Base-by-base conservation (phyloP, 768 basidiomycete genomes). In the Nidularia pulvinata region DNA sequence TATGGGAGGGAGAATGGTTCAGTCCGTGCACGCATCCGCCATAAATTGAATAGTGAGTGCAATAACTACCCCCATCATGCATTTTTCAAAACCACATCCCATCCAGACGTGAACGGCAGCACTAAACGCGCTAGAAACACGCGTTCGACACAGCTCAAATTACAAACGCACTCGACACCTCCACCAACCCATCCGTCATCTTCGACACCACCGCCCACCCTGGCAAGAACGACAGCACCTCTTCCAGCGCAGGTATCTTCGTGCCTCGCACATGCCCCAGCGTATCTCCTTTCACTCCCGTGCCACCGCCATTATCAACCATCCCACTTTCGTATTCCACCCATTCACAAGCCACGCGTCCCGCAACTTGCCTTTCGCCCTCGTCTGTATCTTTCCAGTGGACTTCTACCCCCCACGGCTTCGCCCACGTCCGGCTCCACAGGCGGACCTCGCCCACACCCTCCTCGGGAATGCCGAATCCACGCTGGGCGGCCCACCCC, bases 201-300 rank as follows among this genome's bases (percentile, higher is more conserved):
- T n/a, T n/a, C n/a, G n/a, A n/a, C n/a, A n/a, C n/a, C n/a, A n/a
- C n/a, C n/a, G n/a, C n/a, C n/a, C n/a, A n/a, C n/a, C n/a, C n/a
- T n/a, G n/a, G n/a, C n/a, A n/a, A n/a, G n/a, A n/a, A n/a, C n/a
- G n/a, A n/a, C n/a, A n/a, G n/a, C n/a, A 81, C 77, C 62, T 91
- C 89, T 62, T 90, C 87, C 46, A 82, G 72, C 2, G 88, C 88
- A 5, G 89, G 88, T 16, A 91, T 88, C 68, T 73, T 79, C 10
- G 70, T 49, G 45, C 9, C 44, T 50, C 16, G 35, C 43, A 45
- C 37, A 49, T 33, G 46, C 50, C 33, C 11, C 22, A 33, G 67
- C 76, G 22, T 60, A 62, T 16, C 47, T 6, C 47, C 3, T 16
- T 34, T n/a, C 45, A 48, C 47, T 54, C 48, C 50, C 13, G 39